Conservation (phyloP, 106 monocot genomes). For the Dioscorea alata region DNA sequence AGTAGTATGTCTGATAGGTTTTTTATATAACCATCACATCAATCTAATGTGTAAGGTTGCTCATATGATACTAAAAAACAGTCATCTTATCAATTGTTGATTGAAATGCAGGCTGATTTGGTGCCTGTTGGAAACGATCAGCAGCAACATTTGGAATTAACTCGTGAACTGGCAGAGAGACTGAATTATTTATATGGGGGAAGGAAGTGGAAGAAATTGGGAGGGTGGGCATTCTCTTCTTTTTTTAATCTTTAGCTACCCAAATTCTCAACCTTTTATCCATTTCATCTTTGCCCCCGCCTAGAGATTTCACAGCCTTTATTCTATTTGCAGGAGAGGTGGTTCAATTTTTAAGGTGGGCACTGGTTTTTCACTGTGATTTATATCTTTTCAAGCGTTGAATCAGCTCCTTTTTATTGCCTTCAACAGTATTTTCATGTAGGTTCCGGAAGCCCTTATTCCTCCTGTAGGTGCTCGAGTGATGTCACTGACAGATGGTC, state of each 20-base stretch:
- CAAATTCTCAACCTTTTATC: neutral
- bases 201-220: constrained; percentile 96
- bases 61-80: no score
- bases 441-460: constrained; percentile 97
- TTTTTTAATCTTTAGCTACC: constrained; percentile 3
- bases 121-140: constrained; percentile 99
- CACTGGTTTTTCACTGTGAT: neutral
- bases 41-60: no score
- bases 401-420: neutral
- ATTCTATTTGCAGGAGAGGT: constrained; percentile 57
- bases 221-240: constrained; percentile 48
- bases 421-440: constrained; percentile 8
- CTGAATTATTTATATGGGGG: constrained; percentile 83
- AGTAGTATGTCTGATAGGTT: neutral
- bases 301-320: constrained; percentile 17
- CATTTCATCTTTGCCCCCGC: neutral
- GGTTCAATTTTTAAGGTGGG: constrained; percentile 78
- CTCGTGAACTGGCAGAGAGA: constrained; percentile 87
- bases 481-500: constrained; percentile 96
- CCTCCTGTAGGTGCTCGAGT: constrained; percentile 87
- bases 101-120: constrained; percentile 73
- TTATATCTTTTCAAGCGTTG: neutral
- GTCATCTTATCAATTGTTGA: neutral
- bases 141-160: constrained; percentile 89
- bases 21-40: no score